phyloP scores from a whole-genome alignment of 768 basidiomycete species.

The Rhodotorula taiwanensis region DNA sequence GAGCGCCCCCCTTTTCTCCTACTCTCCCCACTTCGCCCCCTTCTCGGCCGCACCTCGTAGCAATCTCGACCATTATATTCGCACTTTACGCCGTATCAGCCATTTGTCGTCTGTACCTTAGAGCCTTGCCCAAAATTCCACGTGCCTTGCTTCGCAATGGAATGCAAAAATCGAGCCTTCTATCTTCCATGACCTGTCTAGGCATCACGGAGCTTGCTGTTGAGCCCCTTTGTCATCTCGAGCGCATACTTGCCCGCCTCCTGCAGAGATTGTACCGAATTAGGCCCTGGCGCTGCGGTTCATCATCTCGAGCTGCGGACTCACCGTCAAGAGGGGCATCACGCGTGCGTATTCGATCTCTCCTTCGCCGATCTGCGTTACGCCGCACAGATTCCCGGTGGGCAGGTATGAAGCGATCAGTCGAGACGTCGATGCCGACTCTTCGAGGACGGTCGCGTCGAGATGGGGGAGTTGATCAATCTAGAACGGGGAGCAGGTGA shows the following conservation, averaged over 20 bases:
- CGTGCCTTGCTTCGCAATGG: no score
- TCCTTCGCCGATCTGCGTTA: slow-evolving; percentile 60
- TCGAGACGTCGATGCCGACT: slow-evolving; percentile 58
- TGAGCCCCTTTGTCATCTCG: slow-evolving; percentile 55
- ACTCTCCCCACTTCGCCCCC: no score
- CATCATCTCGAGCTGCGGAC: no score
- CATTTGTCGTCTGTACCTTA: no score
- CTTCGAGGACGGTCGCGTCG: slow-evolving; percentile 67
- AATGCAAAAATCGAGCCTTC: no score
- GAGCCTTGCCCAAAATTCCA: neutral
- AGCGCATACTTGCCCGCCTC: slow-evolving; percentile 61
- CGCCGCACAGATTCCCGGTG: slow-evolving; percentile 52
- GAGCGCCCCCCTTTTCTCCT: no score
- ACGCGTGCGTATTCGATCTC: slow-evolving; percentile 54
- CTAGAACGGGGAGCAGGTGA: no score
- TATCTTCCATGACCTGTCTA: neutral
- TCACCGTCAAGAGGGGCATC: slow-evolving; percentile 55
- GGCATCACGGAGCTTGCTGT: slow-evolving; percentile 42
- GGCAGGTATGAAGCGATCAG: slow-evolving; percentile 51
- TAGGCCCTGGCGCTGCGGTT: no score
- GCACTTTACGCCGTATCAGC: no score
- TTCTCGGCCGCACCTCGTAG: no score
- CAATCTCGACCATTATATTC: no score
- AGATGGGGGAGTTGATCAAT: slow-evolving; percentile 59
- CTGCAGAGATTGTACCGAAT: no score